Conservation (phyloP, 495 filamentous ascomycete genomes). For the Gamarada debralockiae region DNA sequence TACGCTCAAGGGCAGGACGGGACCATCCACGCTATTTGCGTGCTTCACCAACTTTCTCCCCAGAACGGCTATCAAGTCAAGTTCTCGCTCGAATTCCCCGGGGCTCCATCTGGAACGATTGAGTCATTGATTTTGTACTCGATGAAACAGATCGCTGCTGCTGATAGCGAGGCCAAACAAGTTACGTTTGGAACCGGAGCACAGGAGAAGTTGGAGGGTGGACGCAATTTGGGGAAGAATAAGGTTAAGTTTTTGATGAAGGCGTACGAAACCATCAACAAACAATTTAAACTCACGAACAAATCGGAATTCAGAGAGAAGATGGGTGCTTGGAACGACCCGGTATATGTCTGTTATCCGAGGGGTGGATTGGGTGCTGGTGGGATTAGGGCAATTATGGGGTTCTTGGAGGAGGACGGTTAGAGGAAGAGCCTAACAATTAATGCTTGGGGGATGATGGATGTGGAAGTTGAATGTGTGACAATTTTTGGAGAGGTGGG, state of each 20-base stretch:
- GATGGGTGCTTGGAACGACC: slow-evolving; percentile 72
- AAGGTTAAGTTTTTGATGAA: slow-evolving; percentile 69
- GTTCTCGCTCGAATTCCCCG: slow-evolving; percentile 81
- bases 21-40: slow-evolving; percentile 66
- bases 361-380: slow-evolving; percentile 72
- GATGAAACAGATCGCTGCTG: slow-evolving; percentile 61
- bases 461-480: too few relatives aligned
- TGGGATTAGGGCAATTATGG: slow-evolving; percentile 71
- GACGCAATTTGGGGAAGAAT: slow-evolving; percentile 69
- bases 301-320: slow-evolving; percentile 89
- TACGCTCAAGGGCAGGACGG: slow-evolving; percentile 66
- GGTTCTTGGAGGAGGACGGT: slow-evolving; percentile 62
- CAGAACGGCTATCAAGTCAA: slow-evolving; percentile 83
- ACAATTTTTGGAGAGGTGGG: too few relatives aligned
- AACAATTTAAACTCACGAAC: slow-evolving; percentile 70
- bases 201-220: slow-evolving; percentile 59
- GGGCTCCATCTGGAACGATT: slow-evolving; percentile 72
- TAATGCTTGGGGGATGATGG: too few relatives aligned
- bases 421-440: neutral
- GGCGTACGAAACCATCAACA: slow-evolving; percentile 72
- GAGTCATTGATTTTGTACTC: slow-evolving; percentile 74
- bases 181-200: slow-evolving; percentile 83
- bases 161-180: slow-evolving; percentile 48
- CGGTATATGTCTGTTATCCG: slow-evolving; percentile 79
- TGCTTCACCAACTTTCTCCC: slow-evolving; percentile 70